These are phyloP conservation scores for Thelonectria rubi DNA, from an alignment of 2,329 filamentous ascomycete species.

Conservation along the genomic window DNA sequence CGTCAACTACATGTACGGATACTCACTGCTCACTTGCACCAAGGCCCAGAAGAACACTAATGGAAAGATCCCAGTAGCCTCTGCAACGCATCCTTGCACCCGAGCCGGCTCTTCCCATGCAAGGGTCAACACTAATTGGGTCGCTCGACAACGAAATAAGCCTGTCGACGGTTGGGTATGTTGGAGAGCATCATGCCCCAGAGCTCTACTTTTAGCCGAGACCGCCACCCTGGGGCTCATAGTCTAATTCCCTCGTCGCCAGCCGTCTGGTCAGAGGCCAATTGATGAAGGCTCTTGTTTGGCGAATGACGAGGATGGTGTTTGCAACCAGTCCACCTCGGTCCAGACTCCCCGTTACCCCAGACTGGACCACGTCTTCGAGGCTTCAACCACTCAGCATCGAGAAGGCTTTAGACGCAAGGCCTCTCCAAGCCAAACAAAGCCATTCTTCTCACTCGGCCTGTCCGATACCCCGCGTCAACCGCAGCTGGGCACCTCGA, in stretches of 20 bases:
- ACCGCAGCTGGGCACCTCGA: not conserved
- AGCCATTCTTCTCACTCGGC: not conserved
- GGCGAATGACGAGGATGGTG: not conserved
- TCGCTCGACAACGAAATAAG: not conserved
- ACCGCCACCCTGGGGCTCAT: not conserved
- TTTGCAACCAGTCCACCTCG: not conserved
- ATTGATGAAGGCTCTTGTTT: too few species aligned
- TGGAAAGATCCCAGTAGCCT: too few species aligned
- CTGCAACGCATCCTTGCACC: too few species aligned
- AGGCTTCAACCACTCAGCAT: slow-evolving; percentile 6
- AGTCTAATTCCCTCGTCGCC: not conserved
- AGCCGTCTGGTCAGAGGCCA: not conserved
- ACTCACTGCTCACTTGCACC: too few species aligned
- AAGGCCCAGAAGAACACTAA: too few species aligned
- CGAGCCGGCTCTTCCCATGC: too few species aligned
- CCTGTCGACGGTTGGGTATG: not conserved
- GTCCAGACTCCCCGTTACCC: slow-evolving; percentile 4
- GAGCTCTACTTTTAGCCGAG: not conserved
- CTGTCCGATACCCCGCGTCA: slow-evolving; percentile 10
- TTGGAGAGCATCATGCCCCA: not conserved
- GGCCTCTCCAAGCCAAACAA: not conserved
- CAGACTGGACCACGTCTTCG: not conserved
- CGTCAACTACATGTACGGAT: too few species aligned
- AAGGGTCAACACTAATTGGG: too few species aligned
- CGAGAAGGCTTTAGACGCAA: not conserved